Base-by-base conservation (phyloP, 352 stramenopile species). In the Globisporangium cederbergense region DNA sequence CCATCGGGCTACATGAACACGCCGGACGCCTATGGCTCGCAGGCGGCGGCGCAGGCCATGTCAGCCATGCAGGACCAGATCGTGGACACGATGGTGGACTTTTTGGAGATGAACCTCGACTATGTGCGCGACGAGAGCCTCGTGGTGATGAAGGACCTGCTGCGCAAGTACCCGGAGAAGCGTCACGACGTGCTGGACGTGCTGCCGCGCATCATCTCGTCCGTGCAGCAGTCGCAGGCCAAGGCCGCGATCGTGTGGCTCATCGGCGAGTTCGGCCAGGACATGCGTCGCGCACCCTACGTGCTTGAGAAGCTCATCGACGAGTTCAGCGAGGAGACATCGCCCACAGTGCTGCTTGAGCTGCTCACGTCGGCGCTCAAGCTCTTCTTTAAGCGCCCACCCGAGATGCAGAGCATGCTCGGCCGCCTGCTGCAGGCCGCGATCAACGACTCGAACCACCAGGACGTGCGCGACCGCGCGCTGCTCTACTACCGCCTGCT, bases 401-500 rank as follows among this genome's bases (percentile, higher is more conserved):
- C 97, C 1, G 97, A 99, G 85, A 92, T 98, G 85, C 96, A 99
- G 75, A 89, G 81, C 45, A 99, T 99, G 96, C 79, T 99, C 30
- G 97, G 97, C 5, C 83, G 94, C 22, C 79, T 99, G 43, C 82
- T 99, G 58, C 83, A 90, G 25, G 84, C 88, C 16, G 94, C 96
- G 0, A 97, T 98, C 43, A 95, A 99, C 67, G 97, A 99, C 63
- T 95, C 96, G 9, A 93, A 89, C 58, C 88, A 98, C 66, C 88
- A 96, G 64, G 97, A 99, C 78, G 84, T 99, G 6, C 96, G 98
- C 55, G 98, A 99, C 77, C 91, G 97, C 50, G 97, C 97, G 10
- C 78, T 99, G 45, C 81, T 99, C 55, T 99, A 99, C 81, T 99
- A 99, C 77, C 90, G 98, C 7, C 68, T 99, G 30, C 81, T 99